Evolutionary conservation across 345 rosid species (phyloP), one percentile per base, ranked within the genome.

Genomic region (Ceriops decandra): DNA sequence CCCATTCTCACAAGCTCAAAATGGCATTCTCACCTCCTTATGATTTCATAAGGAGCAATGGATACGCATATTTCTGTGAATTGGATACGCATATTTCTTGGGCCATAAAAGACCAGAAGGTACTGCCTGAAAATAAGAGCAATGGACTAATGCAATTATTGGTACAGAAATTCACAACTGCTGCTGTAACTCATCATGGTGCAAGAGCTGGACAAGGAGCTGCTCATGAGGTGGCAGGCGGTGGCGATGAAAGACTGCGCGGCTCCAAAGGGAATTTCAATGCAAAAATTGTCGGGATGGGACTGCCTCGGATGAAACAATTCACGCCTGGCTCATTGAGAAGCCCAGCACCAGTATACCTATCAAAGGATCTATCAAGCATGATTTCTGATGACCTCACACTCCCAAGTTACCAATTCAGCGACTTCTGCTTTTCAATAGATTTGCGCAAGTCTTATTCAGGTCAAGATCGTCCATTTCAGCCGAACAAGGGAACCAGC

Each of bases 1-100:
- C 76, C 35, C 92, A 83, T 60, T 81, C 79, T 31, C 92, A 83
- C 70, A n/a, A 78, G 1, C 85, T 87, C 46, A 77, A 79, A 17
- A 81, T 85, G 53, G 80, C 79, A 58, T 81, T 75, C 61, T 82
- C 84, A 26, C 83, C 81, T 52, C 84, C 87, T 0, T 74, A 74
- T 38, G 80, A 77, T 28, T 82, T n/a, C n/a, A n/a, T n/a, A n/a
- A n/a, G n/a, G n/a, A n/a, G n/a, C n/a, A n/a, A n/a, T n/a, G n/a
- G n/a, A n/a, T n/a, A n/a, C n/a, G n/a, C n/a, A n/a, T n/a, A n/a
- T n/a, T n/a, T n/a, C n/a, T n/a, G n/a, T n/a, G n/a, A n/a, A n/a
- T n/a, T n/a, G n/a, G 83, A 87, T 58, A 42, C 85, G 3, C 88
- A 85, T 68, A 77, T 79, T 59, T 59, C 69, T 35, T 81, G 88